phyloP scores from a whole-genome alignment of 768 basidiomycete species.

The Cystofilobasidium macerans region DNA sequence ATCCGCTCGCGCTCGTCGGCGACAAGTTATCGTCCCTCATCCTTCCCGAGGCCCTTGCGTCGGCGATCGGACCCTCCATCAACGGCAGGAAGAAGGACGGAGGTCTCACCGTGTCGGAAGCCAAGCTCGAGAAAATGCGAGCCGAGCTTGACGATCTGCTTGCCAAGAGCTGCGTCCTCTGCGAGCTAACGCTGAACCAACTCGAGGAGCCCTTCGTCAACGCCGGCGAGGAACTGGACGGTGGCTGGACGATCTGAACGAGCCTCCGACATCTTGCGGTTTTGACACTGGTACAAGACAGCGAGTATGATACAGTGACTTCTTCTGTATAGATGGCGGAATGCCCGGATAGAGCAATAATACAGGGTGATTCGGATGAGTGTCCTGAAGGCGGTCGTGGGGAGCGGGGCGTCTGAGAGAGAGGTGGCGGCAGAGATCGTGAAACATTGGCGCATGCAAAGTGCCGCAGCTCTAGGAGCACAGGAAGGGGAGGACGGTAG shows the following conservation, averaged over 20 bases:
- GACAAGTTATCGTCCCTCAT: conserved; percentile 85
- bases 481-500: neutral
- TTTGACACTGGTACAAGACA: too few species aligned
- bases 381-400: neutral
- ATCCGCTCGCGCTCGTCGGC: conserved; percentile 71
- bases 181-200: conserved; percentile 75
- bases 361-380: neutral
- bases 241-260: conserved; percentile 14
- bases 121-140: conserved; percentile 60
- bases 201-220: conserved; percentile 75
- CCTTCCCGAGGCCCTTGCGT: conserved; percentile 81
- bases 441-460: too few species aligned
- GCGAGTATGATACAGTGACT: too few species aligned
- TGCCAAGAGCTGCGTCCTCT: conserved; percentile 80
- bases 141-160: conserved; percentile 80
- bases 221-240: conserved; percentile 53
- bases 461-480: too few species aligned
- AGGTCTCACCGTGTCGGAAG: conserved; percentile 43
- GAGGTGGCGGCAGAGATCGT: too few species aligned
- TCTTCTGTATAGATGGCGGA: too few species aligned
- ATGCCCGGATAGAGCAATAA: too few species aligned
- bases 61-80: conserved; percentile 54
- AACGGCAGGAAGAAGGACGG: conserved; percentile 41
- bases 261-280: neutral
- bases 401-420: too few species aligned